Evolutionary conservation across 345 rosid species (phyloP).

Genomic region (Populus euphratica): DNA sequence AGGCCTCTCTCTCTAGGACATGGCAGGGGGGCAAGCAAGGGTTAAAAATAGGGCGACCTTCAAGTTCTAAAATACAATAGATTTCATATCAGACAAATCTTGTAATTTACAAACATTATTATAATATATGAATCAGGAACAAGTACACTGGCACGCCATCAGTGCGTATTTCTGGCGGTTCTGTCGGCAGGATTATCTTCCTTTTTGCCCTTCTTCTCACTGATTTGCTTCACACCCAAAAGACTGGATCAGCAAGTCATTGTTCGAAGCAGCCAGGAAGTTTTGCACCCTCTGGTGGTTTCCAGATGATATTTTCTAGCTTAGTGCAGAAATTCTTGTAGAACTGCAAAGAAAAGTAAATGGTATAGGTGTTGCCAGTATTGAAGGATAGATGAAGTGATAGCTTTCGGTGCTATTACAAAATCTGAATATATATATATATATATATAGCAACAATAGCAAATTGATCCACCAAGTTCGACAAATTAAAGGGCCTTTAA

Average conservation of each 20-base stretch:
- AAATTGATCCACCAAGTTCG: neutral
- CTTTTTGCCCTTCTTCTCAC: neutral
- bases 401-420: neutral
- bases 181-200: neutral
- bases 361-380: neutral
- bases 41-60: too few relatives aligned
- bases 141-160: neutral
- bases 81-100: neutral
- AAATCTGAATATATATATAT: neutral
- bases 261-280: conserved; percentile 41
- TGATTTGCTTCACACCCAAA: conserved; percentile 30
- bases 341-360: conserved; percentile 44
- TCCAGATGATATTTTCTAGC: conserved; percentile 77
- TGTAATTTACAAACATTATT: neutral
- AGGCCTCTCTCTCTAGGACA: too few relatives aligned
- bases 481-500: neutral
- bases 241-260: conserved; percentile 44
- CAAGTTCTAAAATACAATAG: neutral
- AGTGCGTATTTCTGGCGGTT: neutral
- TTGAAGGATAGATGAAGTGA: neutral
- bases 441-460: neutral
- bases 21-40: too few relatives aligned
- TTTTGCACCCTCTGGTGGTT: conserved; percentile 44
- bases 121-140: neutral
- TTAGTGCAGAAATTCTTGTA: conserved; percentile 70